Evolutionary conservation across 108 stramenopile genomes (phyloP).

Genomic region (Parietichytrium sp.): DNA sequence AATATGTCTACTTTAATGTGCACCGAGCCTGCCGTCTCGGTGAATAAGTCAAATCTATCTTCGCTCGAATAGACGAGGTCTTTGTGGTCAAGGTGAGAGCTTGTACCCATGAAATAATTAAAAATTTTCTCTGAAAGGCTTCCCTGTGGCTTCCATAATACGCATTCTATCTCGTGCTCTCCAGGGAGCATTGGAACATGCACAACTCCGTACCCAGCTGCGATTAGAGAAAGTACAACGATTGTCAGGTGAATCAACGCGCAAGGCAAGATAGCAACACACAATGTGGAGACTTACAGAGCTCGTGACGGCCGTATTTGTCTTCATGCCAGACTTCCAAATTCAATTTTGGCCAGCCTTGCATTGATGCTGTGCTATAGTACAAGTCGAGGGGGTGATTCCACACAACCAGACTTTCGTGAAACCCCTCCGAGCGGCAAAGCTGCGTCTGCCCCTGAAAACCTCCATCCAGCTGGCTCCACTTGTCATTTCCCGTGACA

Average conservation of each 20-base stretch:
- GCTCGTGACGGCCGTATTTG: slow-evolving; percentile 24
- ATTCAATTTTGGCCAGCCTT: slow-evolving; percentile 8
- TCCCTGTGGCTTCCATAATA: slow-evolving; percentile 30
- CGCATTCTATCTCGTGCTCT: slow-evolving; percentile 3
- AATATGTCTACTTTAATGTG: neutral
- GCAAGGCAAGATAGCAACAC: no score
- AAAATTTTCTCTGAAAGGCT: neutral
- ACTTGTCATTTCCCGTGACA: neutral
- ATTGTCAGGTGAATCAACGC: no score
- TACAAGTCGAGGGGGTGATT: slow-evolving; percentile 14
- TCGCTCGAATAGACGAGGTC: neutral
- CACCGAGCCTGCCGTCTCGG: neutral
- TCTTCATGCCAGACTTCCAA: slow-evolving; percentile 39
- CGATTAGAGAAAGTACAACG: no score
- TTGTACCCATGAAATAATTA: slow-evolving; percentile 19
- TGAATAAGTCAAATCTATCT: neutral
- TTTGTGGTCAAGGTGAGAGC: slow-evolving; percentile 23
- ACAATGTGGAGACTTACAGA: neutral
- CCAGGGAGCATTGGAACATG: slow-evolving; percentile 28
- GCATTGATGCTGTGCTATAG: neutral
- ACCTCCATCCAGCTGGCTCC: neutral
- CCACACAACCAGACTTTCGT: neutral
- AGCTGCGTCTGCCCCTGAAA: slow-evolving; percentile 22
- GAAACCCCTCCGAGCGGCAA: neutral
- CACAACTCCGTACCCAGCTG: slow-evolving; percentile 7